These are phyloP conservation scores for Pyrenula aspistea DNA, from an alignment of 495 filamentous ascomycete species.

Conservation along the genomic window DNA sequence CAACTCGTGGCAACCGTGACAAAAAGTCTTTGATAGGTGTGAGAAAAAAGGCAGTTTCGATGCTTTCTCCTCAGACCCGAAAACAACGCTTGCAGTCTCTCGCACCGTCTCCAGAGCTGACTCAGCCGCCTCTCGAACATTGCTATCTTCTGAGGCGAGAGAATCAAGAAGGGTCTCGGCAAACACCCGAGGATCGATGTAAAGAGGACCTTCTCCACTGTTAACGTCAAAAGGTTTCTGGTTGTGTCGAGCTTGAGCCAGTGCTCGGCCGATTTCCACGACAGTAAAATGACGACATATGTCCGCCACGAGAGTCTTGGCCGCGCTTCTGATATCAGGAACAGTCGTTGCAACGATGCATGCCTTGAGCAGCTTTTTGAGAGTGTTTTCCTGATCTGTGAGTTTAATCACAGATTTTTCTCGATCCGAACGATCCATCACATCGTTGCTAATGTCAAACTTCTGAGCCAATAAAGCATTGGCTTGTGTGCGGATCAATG, in stretches of 20 bases:
- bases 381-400: constrained; percentile 60
- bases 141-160: constrained; percentile 66
- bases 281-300: constrained; percentile 82
- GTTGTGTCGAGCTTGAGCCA: constrained; percentile 62
- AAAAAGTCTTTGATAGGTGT: constrained; percentile 68
- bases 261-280: constrained; percentile 72
- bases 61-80: constrained; percentile 60
- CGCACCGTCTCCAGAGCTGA: constrained; percentile 62
- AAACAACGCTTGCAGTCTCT: constrained; percentile 65
- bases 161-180: constrained; percentile 81
- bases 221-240: constrained; percentile 68
- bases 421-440: constrained; percentile 55
- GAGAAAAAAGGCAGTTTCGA: constrained; percentile 69
- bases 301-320: constrained; percentile 60
- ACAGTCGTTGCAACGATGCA: constrained; percentile 77
- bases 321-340: constrained; percentile 62
- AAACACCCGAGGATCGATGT: constrained; percentile 72
- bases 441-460: constrained; percentile 45
- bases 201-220: constrained; percentile 75
- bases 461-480: constrained; percentile 68
- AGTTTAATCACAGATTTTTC: constrained; percentile 78
- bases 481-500: constrained; percentile 74
- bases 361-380: constrained; percentile 81
- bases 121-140: constrained; percentile 77
- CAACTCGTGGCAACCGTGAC: constrained; percentile 88